These are phyloP conservation scores for Salix suchowensis DNA, from an alignment of 345 rosid genomes.

Conservation along the genomic window DNA sequence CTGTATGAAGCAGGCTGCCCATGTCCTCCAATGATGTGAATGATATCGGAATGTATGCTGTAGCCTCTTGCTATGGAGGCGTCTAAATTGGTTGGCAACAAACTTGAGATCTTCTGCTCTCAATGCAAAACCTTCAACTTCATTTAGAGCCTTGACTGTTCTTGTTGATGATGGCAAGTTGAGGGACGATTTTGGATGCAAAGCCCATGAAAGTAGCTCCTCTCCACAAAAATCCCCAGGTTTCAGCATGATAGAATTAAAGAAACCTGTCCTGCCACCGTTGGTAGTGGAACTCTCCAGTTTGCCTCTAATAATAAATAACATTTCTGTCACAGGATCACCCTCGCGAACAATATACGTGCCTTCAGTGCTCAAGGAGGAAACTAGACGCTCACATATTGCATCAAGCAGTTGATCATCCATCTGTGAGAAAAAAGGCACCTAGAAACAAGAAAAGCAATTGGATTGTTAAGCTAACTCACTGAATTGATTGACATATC, in stretches of 20 bases:
- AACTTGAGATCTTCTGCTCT: constrained; percentile 61
- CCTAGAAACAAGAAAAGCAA: constrained; percentile 29
- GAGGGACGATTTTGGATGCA: constrained; percentile 47
- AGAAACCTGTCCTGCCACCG: constrained; percentile 64
- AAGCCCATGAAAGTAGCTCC: constrained; percentile 68
- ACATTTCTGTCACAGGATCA: constrained; percentile 60
- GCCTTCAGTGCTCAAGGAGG: constrained; percentile 55
- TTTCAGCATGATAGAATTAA: constrained; percentile 46
- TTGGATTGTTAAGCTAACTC: neutral
- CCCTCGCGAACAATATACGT: constrained; percentile 61
- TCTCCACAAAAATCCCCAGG: constrained; percentile 69
- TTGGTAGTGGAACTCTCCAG: constrained; percentile 61
- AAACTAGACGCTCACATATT: constrained; percentile 54
- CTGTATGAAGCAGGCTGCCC: constrained; percentile 67
- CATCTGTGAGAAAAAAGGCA: constrained; percentile 61
- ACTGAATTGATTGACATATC: neutral
- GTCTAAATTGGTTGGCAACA: constrained; percentile 57
- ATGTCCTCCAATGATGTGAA: constrained; percentile 66
- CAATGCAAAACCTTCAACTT: constrained; percentile 64
- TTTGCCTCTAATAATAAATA: constrained; percentile 52
- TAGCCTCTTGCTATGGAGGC: constrained; percentile 60
- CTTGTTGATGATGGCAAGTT: constrained; percentile 61
- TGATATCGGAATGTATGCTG: constrained; percentile 59
- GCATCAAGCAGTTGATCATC: constrained; percentile 65
- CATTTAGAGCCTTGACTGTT: constrained; percentile 49